A percentile compares a stretch with the other conserved stretches of the same genome.
phyloP scores from a whole-genome alignment of 169 alveolate species.

The Plasmodium coatneyi region DNA sequence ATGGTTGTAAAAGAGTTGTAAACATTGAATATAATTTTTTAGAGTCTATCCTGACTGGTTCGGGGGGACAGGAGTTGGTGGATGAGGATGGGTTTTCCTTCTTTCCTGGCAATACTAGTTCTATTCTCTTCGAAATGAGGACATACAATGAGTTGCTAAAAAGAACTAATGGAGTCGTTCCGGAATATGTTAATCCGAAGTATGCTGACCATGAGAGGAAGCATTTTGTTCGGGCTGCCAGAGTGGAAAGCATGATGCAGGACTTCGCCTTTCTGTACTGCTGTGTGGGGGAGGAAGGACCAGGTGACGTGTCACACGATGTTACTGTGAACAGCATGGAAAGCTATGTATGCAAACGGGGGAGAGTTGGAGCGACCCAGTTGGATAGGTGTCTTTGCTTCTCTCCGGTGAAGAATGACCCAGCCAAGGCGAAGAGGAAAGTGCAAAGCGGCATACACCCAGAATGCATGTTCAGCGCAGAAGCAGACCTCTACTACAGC shows the following conservation, averaged over 20 bases:
- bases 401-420: slow-evolving; percentile 89
- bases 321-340: not conserved
- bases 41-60: slow-evolving; percentile 86
- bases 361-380: slow-evolving; percentile 87
- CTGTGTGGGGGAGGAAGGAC: not conserved
- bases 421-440: slow-evolving; percentile 82
- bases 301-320: not conserved
- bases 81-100: slow-evolving; percentile 87
- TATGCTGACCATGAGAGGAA: slow-evolving; percentile 90
- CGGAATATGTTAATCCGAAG: slow-evolving; percentile 95
- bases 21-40: slow-evolving; percentile 92
- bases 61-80: slow-evolving; percentile 84
- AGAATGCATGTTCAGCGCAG: slow-evolving; percentile 87
- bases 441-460: slow-evolving; percentile 81
- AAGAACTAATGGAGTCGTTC: slow-evolving; percentile 91
- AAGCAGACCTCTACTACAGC: slow-evolving; percentile 85
- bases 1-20: slow-evolving; percentile 80
- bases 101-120: slow-evolving; percentile 92
- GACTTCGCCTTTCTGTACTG: slow-evolving; percentile 84
- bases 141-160: slow-evolving; percentile 86
- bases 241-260: slow-evolving; percentile 94
- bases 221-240: slow-evolving; percentile 90
- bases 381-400: slow-evolving; percentile 88
- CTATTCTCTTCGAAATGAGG: slow-evolving; percentile 84
- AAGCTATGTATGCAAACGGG: slow-evolving; percentile 33